These are phyloP conservation scores for Hypsizygus marmoreus DNA, from an alignment of 768 basidiomycete genomes.

Conservation along the genomic window DNA sequence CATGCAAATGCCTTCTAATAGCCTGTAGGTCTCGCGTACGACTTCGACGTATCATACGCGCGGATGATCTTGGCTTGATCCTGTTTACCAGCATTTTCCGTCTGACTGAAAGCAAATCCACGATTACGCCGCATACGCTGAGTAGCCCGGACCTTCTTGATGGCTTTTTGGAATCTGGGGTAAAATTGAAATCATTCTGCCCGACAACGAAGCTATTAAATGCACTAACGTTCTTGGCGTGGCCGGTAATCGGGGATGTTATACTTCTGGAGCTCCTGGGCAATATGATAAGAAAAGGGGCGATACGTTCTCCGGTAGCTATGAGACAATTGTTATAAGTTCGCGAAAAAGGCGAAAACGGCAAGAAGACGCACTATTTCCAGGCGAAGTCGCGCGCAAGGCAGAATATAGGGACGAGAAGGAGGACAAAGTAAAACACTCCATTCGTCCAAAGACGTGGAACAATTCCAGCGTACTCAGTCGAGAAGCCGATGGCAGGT, in stretches of 20 bases:
- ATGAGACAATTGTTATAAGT: slow-evolving; percentile 14
- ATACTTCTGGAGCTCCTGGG: slow-evolving; percentile 99
- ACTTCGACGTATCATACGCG: slow-evolving; percentile 86
- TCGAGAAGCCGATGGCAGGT: slow-evolving; percentile 85
- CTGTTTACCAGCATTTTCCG: slow-evolving; percentile 81
- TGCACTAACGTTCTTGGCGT: slow-evolving; percentile 89
- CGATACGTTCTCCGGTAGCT: slow-evolving; percentile 91
- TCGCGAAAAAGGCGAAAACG: slow-evolving; percentile 10
- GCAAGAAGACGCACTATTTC: slow-evolving; percentile 80
- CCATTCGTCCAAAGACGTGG: slow-evolving; percentile 86
- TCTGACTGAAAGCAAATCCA: slow-evolving; percentile 98
- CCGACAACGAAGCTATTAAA: background rate
- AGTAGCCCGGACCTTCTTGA: slow-evolving; percentile 99
- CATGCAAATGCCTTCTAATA: slow-evolving; percentile 46
- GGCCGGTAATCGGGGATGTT: slow-evolving; percentile 97
- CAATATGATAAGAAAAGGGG: slow-evolving; percentile 95
- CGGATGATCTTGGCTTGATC: slow-evolving; percentile 86
- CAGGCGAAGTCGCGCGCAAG: slow-evolving; percentile 88
- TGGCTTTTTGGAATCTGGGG: slow-evolving; percentile 96
- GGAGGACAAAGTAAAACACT: slow-evolving; percentile 87
- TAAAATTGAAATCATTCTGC: slow-evolving; percentile 10
- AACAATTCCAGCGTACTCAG: slow-evolving; percentile 88
- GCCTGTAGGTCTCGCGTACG: slow-evolving; percentile 70
- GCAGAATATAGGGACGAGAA: slow-evolving; percentile 84
- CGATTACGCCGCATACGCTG: slow-evolving; percentile 96